Evolutionary conservation across 495 filamentous ascomycete genomes (phyloP), one percentile per base, ranked within the genome.

Genomic region (Tirmania nivea): DNA sequence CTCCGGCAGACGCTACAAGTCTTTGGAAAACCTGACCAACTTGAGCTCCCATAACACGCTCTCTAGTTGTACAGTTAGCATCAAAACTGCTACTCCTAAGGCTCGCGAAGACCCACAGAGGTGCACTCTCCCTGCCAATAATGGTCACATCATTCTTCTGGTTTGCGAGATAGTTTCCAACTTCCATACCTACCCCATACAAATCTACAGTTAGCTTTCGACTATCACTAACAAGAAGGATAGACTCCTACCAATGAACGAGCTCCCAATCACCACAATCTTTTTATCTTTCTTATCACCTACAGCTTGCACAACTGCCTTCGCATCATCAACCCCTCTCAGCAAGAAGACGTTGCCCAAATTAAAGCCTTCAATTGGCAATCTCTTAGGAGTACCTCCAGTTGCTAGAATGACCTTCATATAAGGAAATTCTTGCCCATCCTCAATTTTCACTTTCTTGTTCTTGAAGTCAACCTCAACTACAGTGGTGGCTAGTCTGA

Each of bases 371-470:
- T 77, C 75, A 1, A 95, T 64, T 0, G 89, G 86, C 14, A 97
- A 74, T n/a, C 67, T 73, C 56, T 77, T 79, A 0, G 90, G 84
- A 0, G 74, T 73, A 19, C 86, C 90, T 8, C 90, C 90, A 1
- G 86, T 88, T 10, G 88, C 81, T 12, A 97, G 76, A 48, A 97
- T 75, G 34, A 96, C 77, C 66, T 94, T 96, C 11, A 80, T 81
- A 67, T 96, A 97, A 3, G 73, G 65, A 59, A 78, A 73, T 39
- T 75, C 76, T 51, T 78, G 77, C 31, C 84, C 86, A 1, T 73
- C 76, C 58, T 78, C 75, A 8, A 86, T 92, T 10, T 74, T 68
- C 16, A 94, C 78, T 10, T 75, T 75, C 66, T 85, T 90, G 52
- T 54, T 65, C 7, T 65, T 59, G 60, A 97, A 90, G 65, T 95